Base-by-base conservation (phyloP, 768 basidiomycete species). In the Lentinula boryana region DNA sequence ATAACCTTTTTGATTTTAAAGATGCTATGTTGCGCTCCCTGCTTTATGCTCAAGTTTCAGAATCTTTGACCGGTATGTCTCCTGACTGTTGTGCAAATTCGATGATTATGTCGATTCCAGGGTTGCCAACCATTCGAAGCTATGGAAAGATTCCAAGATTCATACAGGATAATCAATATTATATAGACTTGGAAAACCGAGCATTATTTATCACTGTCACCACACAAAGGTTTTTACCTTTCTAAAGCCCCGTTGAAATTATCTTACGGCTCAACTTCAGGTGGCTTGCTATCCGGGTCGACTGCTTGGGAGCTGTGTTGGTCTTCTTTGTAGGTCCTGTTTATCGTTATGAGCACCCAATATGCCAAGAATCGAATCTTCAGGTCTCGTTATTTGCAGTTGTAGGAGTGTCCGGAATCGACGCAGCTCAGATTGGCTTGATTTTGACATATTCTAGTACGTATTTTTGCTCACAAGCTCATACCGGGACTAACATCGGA, bases 21-120 rank as follows among this genome's bases (percentile, higher is more conserved):
- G 89, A 91, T 69, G 78, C 86, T 7, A 83, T 88, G 75, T 76
- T 92, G 5, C 86, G 90, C 46, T 89, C 87, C 2, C 72, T 87
- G 8, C 78, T 93, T 10, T 92, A 92, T 68, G 82, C 88, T 0
- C 88, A 90, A 66, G 88, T 92, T 67, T 83, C 87, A 0, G 91
- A 92, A 70, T 88, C 86, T 1, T 74, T 93, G 3, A 84, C 85
- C 15, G 67, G 89, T 75, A 58, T 12, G 66, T 49, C 7, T 12
- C 7, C 31, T 21, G 35, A 33, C 23, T 16, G 13, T 32, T 48
- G 5, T 21, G 15, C 12, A n/a, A n/a, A 52, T 3, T 48, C 6
- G 18, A 50, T 33, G 7, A 23, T 27, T 23, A 27, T 7, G 12
- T 13, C 7, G 21, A 4, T 21, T 18, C 15, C 35, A 76, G 75